These are phyloP conservation scores for Macadamia tetraphylla DNA, from an alignment of 164 flowering plant genomes.

Conservation along the genomic window DNA sequence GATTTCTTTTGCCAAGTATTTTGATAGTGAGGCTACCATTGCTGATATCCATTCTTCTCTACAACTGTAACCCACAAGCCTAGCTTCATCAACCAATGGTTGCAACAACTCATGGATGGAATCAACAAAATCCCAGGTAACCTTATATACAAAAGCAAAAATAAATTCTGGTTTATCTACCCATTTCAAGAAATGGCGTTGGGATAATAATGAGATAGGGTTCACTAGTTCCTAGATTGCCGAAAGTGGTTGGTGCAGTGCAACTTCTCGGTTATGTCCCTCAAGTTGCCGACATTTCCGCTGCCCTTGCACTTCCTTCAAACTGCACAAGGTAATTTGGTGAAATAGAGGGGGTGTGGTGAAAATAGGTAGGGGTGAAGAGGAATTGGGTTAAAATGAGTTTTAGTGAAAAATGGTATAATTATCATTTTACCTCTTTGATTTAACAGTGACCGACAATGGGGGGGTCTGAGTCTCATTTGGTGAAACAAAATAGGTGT, in stretches of 20 bases:
- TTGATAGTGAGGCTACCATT: slow-evolving; percentile 71
- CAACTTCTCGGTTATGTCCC: slow-evolving; percentile 44
- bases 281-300: slow-evolving; percentile 78
- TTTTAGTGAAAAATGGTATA: too few species aligned
- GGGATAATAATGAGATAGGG: slow-evolving; percentile 69
- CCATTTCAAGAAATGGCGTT: slow-evolving; percentile 85
- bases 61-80: slow-evolving; percentile 86
- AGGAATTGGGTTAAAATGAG: too few species aligned
- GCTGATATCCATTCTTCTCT: slow-evolving; percentile 98
- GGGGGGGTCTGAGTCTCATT: too few species aligned
- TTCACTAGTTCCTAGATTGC: slow-evolving; percentile 93
- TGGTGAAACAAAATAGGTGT: too few species aligned
- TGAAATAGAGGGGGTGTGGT: too few species aligned
- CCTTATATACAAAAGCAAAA: slow-evolving; percentile 83
- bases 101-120: slow-evolving; percentile 92
- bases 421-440: too few species aligned
- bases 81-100: slow-evolving; percentile 90
- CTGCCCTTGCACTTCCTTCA: slow-evolving; percentile 72
- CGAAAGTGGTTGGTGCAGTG: slow-evolving; percentile 88
- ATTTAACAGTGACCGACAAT: too few species aligned
- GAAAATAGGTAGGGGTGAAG: too few species aligned
- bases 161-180: slow-evolving; percentile 82
- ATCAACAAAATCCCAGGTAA: slow-evolving; percentile 80
- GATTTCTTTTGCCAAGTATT: slow-evolving; percentile 80
- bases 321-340: slow-evolving; percentile 54